phyloP scores from a whole-genome alignment of 2,329 filamentous ascomycete genomes.

The Lasiodiplodia sp. region DNA sequence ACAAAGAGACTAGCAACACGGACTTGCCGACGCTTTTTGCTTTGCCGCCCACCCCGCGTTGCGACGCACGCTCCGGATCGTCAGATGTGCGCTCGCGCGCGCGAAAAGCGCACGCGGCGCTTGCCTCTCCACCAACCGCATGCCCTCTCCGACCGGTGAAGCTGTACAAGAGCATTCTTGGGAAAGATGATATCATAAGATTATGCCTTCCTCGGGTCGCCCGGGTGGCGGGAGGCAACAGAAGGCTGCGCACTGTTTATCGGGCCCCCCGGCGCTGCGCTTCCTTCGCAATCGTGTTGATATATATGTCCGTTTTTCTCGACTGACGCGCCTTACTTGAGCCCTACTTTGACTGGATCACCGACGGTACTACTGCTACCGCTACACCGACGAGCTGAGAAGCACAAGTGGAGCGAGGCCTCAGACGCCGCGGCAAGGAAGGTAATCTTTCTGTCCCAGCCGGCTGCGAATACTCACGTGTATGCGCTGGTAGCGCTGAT shows the following conservation, averaged over 20 bases:
- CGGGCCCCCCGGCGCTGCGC: too few species aligned
- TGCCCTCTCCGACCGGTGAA: conserved; percentile 19
- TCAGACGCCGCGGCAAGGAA: conserved; percentile 8
- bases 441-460: conserved; percentile 12
- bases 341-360: conserved; percentile 12
- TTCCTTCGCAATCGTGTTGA: not conserved
- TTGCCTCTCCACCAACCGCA: conserved; percentile 17
- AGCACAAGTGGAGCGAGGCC: conserved; percentile 18
- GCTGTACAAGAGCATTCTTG: conserved; percentile 25
- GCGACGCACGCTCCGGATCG: conserved; percentile 16
- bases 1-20: not conserved
- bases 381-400: conserved; percentile 12
- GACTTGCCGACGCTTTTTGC: not conserved
- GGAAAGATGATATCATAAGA: conserved; percentile 25
- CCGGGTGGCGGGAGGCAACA: not conserved
- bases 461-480: not conserved
- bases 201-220: not conserved
- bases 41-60: not conserved
- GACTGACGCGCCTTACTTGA: not conserved
- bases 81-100: conserved; percentile 13
- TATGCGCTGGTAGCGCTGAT: not conserved
- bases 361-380: conserved; percentile 17
- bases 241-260: not conserved
- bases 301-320: not conserved
- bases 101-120: not conserved